Evolutionary conservation across 2,329 filamentous ascomycete species (phyloP), one percentile per base, ranked within the genome.

Genomic region (Cytospora piceae): DNA sequence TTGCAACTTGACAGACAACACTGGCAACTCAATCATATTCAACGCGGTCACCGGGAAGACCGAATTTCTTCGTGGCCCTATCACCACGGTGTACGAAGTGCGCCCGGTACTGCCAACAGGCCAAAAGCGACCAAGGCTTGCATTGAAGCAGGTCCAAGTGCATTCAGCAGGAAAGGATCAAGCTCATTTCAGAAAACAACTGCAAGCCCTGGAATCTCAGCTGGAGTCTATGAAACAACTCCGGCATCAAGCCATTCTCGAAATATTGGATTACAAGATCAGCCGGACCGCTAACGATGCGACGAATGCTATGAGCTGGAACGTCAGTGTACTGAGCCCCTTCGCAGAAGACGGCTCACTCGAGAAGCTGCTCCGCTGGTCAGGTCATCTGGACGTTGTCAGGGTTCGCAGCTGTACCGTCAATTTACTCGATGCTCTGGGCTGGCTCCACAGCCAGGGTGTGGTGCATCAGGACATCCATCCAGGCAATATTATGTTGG

Each of bases 371-470:
- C 82, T 99, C 34, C 90, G 94, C 64, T 85, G 94, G 67, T 87
- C 93, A 52, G 92, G 91, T 5, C 85, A 85, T 34, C 80, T 97
- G 59, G 86, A 90, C 52, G 85, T 91, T 60, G 86, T 87, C 69
- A 94, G 90, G 74, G 89, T 94, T 54, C 90, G 93, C 61, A 89
- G 92, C 29, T 98, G 93, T 90, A 95, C 93, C n/a, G 88, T 94
- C 66, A 93, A 97, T 72, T 82, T 99, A 22, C 85, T 99, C 31
- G 93, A 97, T 78, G 95, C 90, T 0, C 81, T 99, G 32, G 91
- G 93, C 66, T 96, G 90, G 74, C 87, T 96, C 61, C 94, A 98
- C 77, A 90, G 90, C 69, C 89, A 91, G 73, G 93, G 93, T 24
- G 83, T 97, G 64, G 83, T 92, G 29, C 95, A 98, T 76, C 91